Base-by-base conservation (phyloP, 2,329 filamentous ascomycete genomes). In the Orbilia brochopaga region DNA sequence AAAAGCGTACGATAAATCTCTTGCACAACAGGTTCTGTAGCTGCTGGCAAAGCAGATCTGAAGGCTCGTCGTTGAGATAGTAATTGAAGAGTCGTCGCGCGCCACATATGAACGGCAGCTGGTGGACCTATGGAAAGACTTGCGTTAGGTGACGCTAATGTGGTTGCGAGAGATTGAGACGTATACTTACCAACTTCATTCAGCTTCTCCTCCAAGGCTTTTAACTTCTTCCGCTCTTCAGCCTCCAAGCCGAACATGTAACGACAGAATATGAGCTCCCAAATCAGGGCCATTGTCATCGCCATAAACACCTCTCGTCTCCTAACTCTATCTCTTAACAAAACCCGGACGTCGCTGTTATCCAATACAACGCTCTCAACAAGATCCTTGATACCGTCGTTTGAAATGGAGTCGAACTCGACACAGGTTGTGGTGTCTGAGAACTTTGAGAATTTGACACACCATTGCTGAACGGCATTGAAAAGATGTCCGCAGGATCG, bases 211-310 rank as follows among this genome's bases (percentile, higher is more conserved):
- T 99, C 95, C 7, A 99, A 85, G 35, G 90, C 88, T 82, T 99
- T 97, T 79, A 99, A 88, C 81, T 97, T 97, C 80, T 97, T 92
- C 76, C 94, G 87, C 81, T 99, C 94, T 80, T 97, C 94, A 76
- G 92, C 87, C 79, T 99, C 94, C 91, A 99, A 96, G 77, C 94
- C 94, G 79, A 99, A 99, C 24, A 99, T 87, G 79, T 99, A 99
- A 74, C 94, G 88, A 7, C 93, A 97, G 79, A 99, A 99, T 78
- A 99, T 88, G 78, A 95, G 97, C 80, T 99, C 94, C 92, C 92
- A 99, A 57, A 99, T 88, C 92, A 99, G 97, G 73, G 90, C 94
- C 92, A 97, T 97, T 63, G 93, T 91, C 80, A 99, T 92, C 40
- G 92, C 94, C 91, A 97, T 97, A 84, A 99, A 97, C 67, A 97